Percentiles rank a stretch among this genome's conserved stretches.
These are phyloP conservation scores for Suhomyces prunicola DNA, from an alignment of 805 yeast genomes.

Conservation along the genomic window DNA sequence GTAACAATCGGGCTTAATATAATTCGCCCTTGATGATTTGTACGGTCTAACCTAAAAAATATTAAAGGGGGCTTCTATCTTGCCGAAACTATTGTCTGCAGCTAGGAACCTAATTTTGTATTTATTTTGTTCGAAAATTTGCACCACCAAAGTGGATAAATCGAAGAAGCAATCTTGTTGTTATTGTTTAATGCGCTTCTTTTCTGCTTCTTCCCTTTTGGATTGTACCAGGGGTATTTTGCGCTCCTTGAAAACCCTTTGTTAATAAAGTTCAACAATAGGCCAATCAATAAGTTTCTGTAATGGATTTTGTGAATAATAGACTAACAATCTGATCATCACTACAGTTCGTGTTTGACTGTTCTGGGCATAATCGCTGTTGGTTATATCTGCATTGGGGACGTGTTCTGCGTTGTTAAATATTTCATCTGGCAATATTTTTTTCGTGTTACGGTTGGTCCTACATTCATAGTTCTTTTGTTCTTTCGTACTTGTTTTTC, in stretches of 20 bases:
- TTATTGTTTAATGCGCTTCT: background rate
- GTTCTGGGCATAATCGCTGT: background rate
- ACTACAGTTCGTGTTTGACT: background rate
- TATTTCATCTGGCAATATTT: background rate
- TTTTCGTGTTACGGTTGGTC: background rate
- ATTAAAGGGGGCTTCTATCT: constrained; percentile 4
- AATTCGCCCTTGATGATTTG: constrained; percentile 1
- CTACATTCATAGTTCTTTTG: background rate
- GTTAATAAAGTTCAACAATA: background rate
- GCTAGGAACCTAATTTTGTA: background rate
- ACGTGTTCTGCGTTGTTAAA: background rate
- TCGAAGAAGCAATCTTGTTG: background rate
- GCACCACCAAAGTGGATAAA: background rate
- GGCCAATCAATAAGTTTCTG: background rate
- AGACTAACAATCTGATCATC: background rate
- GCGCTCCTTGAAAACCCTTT: background rate
- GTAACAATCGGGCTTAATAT: background rate
- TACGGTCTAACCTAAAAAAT: background rate
- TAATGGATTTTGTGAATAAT: background rate
- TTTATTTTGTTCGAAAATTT: background rate
- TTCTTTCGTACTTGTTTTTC: background rate
- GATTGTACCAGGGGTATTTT: background rate
- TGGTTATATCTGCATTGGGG: background rate
- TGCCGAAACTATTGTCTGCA: background rate
- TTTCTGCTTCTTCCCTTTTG: background rate